These are phyloP conservation scores for Gossypium bickii DNA, from an alignment of 345 rosid species.

Conservation along the genomic window DNA sequence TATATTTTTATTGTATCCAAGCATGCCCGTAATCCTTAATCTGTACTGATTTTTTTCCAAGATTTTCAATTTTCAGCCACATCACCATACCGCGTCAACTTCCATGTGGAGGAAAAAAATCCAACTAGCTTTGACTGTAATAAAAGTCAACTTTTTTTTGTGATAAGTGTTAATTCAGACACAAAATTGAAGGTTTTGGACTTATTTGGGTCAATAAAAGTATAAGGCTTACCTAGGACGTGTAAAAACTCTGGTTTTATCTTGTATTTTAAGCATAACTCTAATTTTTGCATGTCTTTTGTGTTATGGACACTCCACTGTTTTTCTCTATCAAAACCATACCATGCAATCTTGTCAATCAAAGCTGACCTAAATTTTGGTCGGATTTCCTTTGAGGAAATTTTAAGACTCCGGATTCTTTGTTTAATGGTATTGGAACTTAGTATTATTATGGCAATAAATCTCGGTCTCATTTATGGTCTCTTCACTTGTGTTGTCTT, in stretches of 20 bases:
- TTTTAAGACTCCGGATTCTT: not conserved
- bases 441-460: not conserved
- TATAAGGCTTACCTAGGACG: not conserved
- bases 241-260: not conserved
- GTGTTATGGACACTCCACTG: not conserved
- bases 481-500: conserved; percentile 14
- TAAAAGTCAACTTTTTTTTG: not conserved
- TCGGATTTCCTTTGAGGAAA: not conserved
- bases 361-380: conserved; percentile 1
- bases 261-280: not conserved
- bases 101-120: not conserved
- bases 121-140: not conserved
- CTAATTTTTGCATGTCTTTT: not conserved
- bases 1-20: not conserved
- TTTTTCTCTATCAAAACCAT: not conserved
- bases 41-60: not conserved
- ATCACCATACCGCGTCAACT: not conserved
- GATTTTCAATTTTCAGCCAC: not conserved
- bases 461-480: not conserved
- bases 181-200: not conserved
- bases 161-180: not conserved
- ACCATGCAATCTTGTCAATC: not conserved
- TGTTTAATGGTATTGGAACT: not conserved
- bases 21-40: not conserved
- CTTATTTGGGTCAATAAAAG: not conserved